Conservation (phyloP, 108 stramenopile species). For the Aureococcus anophagefferens region DNA sequence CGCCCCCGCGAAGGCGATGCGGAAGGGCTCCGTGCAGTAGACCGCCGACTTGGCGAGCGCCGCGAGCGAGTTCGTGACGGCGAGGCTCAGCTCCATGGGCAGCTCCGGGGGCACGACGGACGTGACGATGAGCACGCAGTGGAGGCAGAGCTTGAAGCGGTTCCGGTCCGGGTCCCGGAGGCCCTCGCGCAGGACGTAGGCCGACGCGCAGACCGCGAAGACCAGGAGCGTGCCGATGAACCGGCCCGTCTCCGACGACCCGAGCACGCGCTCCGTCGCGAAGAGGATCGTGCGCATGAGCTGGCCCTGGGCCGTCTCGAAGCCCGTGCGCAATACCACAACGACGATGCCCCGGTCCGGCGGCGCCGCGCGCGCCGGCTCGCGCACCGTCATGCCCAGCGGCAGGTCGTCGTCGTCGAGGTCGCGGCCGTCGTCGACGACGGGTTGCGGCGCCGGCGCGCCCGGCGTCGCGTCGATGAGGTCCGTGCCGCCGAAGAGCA, state of each 20-base stretch:
- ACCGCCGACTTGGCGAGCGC: constrained; percentile 59
- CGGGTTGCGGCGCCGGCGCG: no score
- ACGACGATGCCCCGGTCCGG: constrained; percentile 71
- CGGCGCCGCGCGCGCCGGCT: constrained; percentile 28
- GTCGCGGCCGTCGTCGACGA: constrained; percentile 6
- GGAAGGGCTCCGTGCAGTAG: constrained; percentile 92
- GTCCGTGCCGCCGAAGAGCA: constrained; percentile 73
- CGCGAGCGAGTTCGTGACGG: constrained; percentile 80
- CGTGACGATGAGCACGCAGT: constrained; percentile 92
- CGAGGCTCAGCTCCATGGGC: constrained; percentile 90
- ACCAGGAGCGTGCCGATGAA: constrained; percentile 73
- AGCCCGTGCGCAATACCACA: constrained; percentile 83
- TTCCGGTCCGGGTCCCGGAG: constrained; percentile 66
- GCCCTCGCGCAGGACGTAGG: constrained; percentile 68
- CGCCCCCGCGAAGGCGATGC: constrained; percentile 84
- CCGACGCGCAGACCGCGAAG: constrained; percentile 71
- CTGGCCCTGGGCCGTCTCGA: constrained; percentile 82
- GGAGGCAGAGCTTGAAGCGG: constrained; percentile 78
- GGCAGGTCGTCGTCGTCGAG: background rate
- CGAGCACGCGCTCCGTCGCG: constrained; percentile 53
- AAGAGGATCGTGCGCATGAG: constrained; percentile 88
- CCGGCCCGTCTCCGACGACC: constrained; percentile 70
- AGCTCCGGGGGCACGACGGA: constrained; percentile 89
- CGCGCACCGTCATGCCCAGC: constrained; percentile 8
- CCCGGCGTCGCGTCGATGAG: constrained; percentile 38